Conservation (phyloP, 495 filamentous ascomycete genomes). For the Trichoderma parareesei region DNA sequence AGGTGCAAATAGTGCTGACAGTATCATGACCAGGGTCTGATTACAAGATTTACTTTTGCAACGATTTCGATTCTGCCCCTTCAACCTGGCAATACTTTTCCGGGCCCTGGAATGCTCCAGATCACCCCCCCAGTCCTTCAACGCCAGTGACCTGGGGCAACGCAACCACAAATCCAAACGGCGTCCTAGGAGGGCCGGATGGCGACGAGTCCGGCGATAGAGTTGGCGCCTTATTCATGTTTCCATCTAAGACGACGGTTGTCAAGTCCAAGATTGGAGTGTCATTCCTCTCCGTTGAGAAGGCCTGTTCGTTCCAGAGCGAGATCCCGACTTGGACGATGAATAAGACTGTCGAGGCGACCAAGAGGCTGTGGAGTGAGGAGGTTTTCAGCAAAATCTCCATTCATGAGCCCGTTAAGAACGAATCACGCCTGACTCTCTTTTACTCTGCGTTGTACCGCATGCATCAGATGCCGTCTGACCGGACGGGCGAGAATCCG, state of each 20-base stretch:
- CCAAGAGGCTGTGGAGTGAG: slow-evolving; percentile 47
- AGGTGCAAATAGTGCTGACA: slow-evolving; percentile 50
- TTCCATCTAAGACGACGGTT: slow-evolving; percentile 19
- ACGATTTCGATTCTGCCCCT: slow-evolving; percentile 45
- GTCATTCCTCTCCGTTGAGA: slow-evolving; percentile 55
- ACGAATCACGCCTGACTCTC: slow-evolving; percentile 44
- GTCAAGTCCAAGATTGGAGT: slow-evolving; percentile 61
- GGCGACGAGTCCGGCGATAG: slow-evolving; percentile 13
- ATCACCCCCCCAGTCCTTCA: slow-evolving; percentile 18
- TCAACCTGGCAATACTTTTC: slow-evolving; percentile 40
- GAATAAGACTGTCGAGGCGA: slow-evolving; percentile 37
- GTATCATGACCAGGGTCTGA: slow-evolving; percentile 43
- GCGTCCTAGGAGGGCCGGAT: neutral
- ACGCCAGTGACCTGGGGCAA: slow-evolving; percentile 19
- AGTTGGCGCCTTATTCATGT: slow-evolving; percentile 39
- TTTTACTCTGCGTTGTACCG: slow-evolving; percentile 61
- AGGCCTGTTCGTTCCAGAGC: slow-evolving; percentile 49
- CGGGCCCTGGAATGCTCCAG: slow-evolving; percentile 20
- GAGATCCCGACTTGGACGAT: slow-evolving; percentile 48
- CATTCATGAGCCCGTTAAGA: slow-evolving; percentile 39
- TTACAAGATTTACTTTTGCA: slow-evolving; percentile 63
- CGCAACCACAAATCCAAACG: neutral
- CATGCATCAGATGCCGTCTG: slow-evolving; percentile 65
- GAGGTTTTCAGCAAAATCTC: slow-evolving; percentile 56
- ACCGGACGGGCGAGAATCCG: slow-evolving; percentile 65